Evolutionary conservation across 192 early-diverging fungal genomes (phyloP).

Genomic region (Funneliformis geosporum): DNA sequence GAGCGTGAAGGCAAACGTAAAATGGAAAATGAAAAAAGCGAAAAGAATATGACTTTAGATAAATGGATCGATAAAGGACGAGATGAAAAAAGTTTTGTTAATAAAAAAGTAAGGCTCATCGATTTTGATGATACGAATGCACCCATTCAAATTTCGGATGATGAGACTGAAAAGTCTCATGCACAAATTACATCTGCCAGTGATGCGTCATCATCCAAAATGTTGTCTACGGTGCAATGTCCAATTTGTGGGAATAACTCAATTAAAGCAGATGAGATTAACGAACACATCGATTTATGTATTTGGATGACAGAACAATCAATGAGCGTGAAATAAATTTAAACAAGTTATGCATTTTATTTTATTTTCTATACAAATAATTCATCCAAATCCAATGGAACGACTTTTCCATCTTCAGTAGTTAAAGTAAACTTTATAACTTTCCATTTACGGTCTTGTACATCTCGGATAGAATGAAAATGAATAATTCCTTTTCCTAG

Average conservation of each 20-base stretch:
- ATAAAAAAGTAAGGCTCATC: background rate
- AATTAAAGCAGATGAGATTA: constrained; percentile 35
- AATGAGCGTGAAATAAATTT: background rate
- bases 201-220: background rate
- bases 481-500: constrained; percentile 28
- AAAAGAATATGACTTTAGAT: background rate
- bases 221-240: constrained; percentile 31
- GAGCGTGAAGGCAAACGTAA: background rate
- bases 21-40: background rate
- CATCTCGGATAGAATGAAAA: constrained; percentile 23
- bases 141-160: background rate
- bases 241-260: constrained; percentile 33
- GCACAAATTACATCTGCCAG: background rate
- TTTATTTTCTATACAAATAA: background rate
- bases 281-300: constrained; percentile 45
- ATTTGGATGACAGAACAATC: constrained; percentile 27
- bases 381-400: constrained; percentile 8
- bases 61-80: background rate
- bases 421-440: constrained; percentile 27
- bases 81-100: background rate
- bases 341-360: background rate
- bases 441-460: constrained; percentile 16
- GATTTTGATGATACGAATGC: background rate
- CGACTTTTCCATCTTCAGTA: constrained; percentile 23
- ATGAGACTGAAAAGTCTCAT: background rate